These are phyloP conservation scores for Colletotrichum sp. DNA, from an alignment of 2,329 filamentous ascomycete species.

Conservation along the genomic window DNA sequence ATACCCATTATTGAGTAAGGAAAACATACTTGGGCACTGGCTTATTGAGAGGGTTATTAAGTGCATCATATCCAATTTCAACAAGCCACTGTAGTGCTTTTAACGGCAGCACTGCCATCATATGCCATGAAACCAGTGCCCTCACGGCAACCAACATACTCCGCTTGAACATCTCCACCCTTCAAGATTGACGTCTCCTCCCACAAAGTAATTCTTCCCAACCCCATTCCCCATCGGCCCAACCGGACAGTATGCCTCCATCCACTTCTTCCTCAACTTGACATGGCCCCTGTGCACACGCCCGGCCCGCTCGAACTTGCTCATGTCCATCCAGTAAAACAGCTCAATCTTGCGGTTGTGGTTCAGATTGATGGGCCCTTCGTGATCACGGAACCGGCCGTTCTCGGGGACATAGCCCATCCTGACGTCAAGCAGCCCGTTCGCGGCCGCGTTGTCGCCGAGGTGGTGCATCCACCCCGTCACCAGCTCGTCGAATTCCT, in stretches of 20 bases:
- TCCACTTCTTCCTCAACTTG: neutral
- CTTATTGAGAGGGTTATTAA: neutral
- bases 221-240: neutral
- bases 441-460: neutral
- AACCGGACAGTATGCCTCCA: neutral
- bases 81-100: neutral
- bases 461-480: neutral
- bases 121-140: neutral
- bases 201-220: neutral
- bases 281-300: neutral
- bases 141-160: neutral
- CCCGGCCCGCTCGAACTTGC: neutral
- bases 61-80: neutral
- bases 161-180: neutral
- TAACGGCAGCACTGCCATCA: rapidly evolving
- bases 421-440: neutral
- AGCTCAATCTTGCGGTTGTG: neutral
- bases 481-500: neutral
- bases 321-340: neutral
- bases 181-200: neutral
- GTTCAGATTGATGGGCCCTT: neutral
- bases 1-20: rapidly evolving
- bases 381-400: neutral
- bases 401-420: neutral
- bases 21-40: neutral